Evolutionary conservation across 1,284 basidiomycete species (phyloP).

Genomic region (Tylopilus sp.): DNA sequence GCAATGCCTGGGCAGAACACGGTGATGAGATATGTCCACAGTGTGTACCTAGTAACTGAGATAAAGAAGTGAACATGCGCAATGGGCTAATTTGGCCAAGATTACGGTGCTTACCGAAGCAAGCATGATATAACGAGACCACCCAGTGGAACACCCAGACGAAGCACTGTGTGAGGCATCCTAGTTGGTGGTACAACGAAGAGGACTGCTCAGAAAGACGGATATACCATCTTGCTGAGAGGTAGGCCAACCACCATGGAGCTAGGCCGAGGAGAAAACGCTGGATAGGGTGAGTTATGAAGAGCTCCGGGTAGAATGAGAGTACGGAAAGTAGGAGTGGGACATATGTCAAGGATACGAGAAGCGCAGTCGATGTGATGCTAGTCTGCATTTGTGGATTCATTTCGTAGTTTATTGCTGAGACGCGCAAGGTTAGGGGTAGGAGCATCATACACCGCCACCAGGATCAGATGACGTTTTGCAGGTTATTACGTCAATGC

Average conservation of each 20-base stretch:
- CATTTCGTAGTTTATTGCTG: constrained; percentile 4
- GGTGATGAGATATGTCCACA: constrained; percentile 22
- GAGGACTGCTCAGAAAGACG: constrained; percentile 24
- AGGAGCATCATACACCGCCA: constrained; percentile 7
- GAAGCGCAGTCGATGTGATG: constrained; percentile 4
- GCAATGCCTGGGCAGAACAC: constrained; percentile 18
- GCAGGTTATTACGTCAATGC: too few species aligned
- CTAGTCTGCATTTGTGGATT: not conserved
- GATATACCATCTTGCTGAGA: constrained; percentile 25
- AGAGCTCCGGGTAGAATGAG: constrained; percentile 13
- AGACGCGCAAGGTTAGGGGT: constrained; percentile 10
- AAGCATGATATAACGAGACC: constrained; percentile 19
- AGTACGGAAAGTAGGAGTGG: constrained; percentile 23
- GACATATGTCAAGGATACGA: constrained; percentile 14
- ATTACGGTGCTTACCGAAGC: constrained; percentile 16
- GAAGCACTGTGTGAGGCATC: constrained; percentile 27
- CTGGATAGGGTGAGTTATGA: constrained; percentile 10
- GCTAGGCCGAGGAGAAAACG: constrained; percentile 20
- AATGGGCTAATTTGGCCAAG: too few species aligned
- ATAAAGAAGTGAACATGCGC: not conserved
- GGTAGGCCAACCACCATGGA: constrained; percentile 27
- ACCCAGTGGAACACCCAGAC: constrained; percentile 31
- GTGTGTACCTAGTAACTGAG: constrained; percentile 14
- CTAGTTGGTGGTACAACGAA: constrained; percentile 27
- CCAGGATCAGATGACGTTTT: not conserved